phyloP scores from a whole-genome alignment of 495 filamentous ascomycete species.

The Glarea lozoyensis region DNA sequence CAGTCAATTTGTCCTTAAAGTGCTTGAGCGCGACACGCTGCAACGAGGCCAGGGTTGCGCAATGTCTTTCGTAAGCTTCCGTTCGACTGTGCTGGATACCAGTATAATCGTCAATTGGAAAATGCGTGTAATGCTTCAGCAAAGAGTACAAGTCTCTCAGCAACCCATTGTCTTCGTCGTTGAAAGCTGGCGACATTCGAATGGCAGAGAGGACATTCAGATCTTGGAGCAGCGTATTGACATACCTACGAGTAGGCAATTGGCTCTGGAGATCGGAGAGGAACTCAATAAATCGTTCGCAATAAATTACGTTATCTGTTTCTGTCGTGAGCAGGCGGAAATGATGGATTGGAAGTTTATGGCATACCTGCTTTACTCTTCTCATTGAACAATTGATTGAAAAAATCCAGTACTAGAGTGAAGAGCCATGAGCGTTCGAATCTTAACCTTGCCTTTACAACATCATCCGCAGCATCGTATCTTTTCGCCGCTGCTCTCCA shows the following conservation, averaged over 20 bases:
- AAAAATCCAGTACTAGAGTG: conserved; percentile 74
- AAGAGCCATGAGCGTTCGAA: conserved; percentile 96
- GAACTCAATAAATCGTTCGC: conserved; percentile 87
- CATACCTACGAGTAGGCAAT: conserved; percentile 85
- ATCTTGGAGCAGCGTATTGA: conserved; percentile 86
- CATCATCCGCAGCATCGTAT: conserved; percentile 80
- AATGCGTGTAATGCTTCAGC: conserved; percentile 75
- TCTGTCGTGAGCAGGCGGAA: conserved; percentile 4
- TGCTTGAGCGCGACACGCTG: conserved; percentile 74
- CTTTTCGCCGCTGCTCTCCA: conserved; percentile 85
- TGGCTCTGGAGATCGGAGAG: conserved; percentile 88
- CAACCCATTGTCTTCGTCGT: conserved; percentile 62
- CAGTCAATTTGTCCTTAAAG: conserved; percentile 84
- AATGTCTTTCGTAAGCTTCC: conserved; percentile 74
- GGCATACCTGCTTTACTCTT: conserved; percentile 28
- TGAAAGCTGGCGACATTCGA: conserved; percentile 68
- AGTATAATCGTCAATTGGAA: conserved; percentile 86
- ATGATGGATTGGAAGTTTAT: not conserved
- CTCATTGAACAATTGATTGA: conserved; percentile 59
- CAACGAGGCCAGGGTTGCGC: conserved; percentile 62
- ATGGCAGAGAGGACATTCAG: conserved; percentile 81
- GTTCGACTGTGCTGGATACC: conserved; percentile 62
- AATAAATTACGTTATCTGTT: conserved; percentile 66
- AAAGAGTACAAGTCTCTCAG: conserved; percentile 75
- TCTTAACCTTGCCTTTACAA: conserved; percentile 63